phyloP scores from a whole-genome alignment of 345 rosid genomes.

The Pistacia integerrima region DNA sequence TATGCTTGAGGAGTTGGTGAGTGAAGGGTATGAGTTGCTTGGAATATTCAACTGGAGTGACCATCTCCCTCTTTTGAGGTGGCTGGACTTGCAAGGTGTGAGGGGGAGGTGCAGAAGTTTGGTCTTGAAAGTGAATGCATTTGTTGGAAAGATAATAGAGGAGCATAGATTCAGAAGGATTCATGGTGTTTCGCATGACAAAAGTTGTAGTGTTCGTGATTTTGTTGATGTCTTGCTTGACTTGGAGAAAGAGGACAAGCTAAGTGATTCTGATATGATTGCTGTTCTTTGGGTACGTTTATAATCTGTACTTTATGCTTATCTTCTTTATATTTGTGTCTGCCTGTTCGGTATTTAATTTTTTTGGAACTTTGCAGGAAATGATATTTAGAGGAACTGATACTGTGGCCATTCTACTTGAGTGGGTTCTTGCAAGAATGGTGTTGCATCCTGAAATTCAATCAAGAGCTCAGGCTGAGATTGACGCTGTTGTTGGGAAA shows the following conservation, averaged over 20 bases:
- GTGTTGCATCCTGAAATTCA: slow-evolving; percentile 54
- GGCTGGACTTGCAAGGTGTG: slow-evolving; percentile 49
- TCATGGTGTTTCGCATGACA: slow-evolving; percentile 19
- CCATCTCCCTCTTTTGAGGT: slow-evolving; percentile 36
- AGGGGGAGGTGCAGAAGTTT: slow-evolving; percentile 43
- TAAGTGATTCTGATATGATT: slow-evolving; percentile 49
- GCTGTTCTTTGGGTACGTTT: slow-evolving; percentile 53
- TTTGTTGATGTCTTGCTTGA: slow-evolving; percentile 56
- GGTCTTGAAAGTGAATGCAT: slow-evolving; percentile 50
- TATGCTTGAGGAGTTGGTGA: slow-evolving; percentile 43
- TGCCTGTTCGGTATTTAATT: not conserved
- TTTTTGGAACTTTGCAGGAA: slow-evolving; percentile 35
- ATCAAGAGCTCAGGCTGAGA: slow-evolving; percentile 61
- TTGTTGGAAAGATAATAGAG: slow-evolving; percentile 58
- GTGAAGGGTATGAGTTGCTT: slow-evolving; percentile 51
- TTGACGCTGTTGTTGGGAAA: slow-evolving; percentile 41
- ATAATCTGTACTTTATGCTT: not conserved
- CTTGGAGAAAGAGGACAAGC: slow-evolving; percentile 42
- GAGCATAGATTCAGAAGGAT: slow-evolving; percentile 48
- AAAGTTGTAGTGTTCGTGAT: slow-evolving; percentile 30
- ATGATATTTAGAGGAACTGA: slow-evolving; percentile 69
- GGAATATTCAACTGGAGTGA: slow-evolving; percentile 81
- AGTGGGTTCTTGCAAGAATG: slow-evolving; percentile 69
- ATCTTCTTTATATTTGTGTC: too few relatives aligned
- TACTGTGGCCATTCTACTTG: slow-evolving; percentile 53